phyloP scores from a whole-genome alignment of 441 rosid species.

The Adansonia grandidieri region DNA sequence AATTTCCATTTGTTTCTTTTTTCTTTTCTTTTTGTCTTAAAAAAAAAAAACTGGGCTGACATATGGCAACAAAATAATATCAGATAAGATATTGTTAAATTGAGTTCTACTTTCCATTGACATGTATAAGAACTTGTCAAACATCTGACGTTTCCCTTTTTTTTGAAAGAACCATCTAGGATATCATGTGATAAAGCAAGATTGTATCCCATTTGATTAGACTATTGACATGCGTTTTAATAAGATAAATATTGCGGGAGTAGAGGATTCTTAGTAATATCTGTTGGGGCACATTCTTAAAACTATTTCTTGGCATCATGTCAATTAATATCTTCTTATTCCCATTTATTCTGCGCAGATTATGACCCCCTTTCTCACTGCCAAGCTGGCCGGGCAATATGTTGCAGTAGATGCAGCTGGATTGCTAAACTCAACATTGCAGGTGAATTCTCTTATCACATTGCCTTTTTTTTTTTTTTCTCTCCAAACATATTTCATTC shows the following conservation, averaged over 20 bases:
- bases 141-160: not conserved
- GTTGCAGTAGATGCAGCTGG: slow-evolving; percentile 79
- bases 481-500: not conserved
- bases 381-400: slow-evolving; percentile 80
- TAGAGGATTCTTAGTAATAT: not conserved
- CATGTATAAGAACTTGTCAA: slow-evolving; percentile 4
- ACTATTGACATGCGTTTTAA: not conserved
- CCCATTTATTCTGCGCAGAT: slow-evolving; percentile 45
- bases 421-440: slow-evolving; percentile 67
- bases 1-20: not conserved
- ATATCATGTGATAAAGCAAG: slow-evolving; percentile 14
- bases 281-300: not conserved
- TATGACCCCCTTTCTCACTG: slow-evolving; percentile 86
- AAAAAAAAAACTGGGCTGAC: not conserved
- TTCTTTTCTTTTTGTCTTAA: not conserved
- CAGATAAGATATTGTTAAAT: not conserved
- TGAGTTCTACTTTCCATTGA: slow-evolving; percentile 7
- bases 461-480: not conserved
- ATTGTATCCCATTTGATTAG: not conserved
- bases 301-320: slow-evolving; percentile 12
- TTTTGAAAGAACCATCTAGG: not conserved
- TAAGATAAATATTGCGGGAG: not conserved
- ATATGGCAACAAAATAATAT: not conserved
- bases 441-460: slow-evolving; percentile 45
- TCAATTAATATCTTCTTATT: slow-evolving; percentile 4